Base-by-base conservation (phyloP, 2,329 filamentous ascomycete species). In the Colletotrichum sp. region DNA sequence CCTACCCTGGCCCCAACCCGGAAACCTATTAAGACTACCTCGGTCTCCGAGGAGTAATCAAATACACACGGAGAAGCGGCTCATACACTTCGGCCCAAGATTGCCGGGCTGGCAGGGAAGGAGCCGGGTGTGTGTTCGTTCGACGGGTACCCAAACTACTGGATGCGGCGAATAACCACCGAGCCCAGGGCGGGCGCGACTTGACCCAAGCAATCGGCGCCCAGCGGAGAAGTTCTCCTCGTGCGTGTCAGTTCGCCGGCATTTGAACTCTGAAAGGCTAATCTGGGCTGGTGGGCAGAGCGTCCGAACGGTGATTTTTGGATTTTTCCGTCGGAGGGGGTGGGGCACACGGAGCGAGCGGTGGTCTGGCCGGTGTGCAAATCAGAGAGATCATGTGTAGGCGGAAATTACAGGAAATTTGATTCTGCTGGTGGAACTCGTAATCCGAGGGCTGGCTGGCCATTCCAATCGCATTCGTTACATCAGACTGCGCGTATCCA, bases 231-330 rank as follows among this genome's bases (percentile, higher is more conserved):
- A 64, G 30, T 36, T 36, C 30, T 26, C 26, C 18, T 30, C 30
- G 32, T 64, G 34, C 67, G 67, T 16, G 48, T 70, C 67, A 48
- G 21, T 65, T 39, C 67, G 43, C 60, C 67, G 26, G 48, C 67
- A 12, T 12, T 9, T 21, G 30, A 32, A 71, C 28, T 61, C 18
- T 48, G 18, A 39, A 21, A 61, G 52, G 52, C 6, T 21, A 30
- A 36, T 34, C 21, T 16, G 36, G 16, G 60, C 26, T 48, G 39
- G 39, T 48, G 39, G 39, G 39, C 39, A 48, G 32, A 36, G 68
- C 72, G 60, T 72, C 30, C 60, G 68, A 74, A 74, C 68, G 72
- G 72, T 32, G 59, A 18, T 48, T 48, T 48, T 48, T 48, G 21
- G 18, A 43, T 32, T 48, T 43, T 48, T 57, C 18, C 36, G 10